These are phyloP conservation scores for Zasmidium citrigriseum DNA, from an alignment of 2,329 filamentous ascomycete genomes.

Conservation along the genomic window DNA sequence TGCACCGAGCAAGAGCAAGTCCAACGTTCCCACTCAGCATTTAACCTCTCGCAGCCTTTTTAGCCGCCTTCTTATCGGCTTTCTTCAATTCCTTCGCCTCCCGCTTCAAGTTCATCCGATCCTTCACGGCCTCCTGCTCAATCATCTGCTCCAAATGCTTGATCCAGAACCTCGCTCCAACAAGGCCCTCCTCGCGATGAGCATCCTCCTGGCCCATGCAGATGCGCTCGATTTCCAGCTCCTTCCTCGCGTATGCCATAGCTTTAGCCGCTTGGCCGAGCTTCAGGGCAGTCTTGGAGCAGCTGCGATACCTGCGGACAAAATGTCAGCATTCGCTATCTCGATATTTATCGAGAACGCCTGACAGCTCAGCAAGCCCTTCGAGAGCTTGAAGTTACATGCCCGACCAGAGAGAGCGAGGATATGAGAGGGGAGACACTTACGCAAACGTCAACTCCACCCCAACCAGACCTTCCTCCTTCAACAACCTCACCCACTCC, in stretches of 20 bases:
- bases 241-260: conserved; percentile 22
- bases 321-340: not conserved
- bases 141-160: conserved; percentile 10
- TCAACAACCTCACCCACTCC: conserved; percentile 19
- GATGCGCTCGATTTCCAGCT: conserved; percentile 23
- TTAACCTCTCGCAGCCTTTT: conserved; percentile 27
- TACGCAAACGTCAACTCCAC: conserved; percentile 21
- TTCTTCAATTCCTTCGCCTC: conserved; percentile 18
- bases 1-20: too few relatives aligned
- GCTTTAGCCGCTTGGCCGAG: conserved; percentile 18
- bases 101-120: conserved; percentile 13
- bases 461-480: conserved; percentile 25
- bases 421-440: too few relatives aligned
- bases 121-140: conserved; percentile 9
- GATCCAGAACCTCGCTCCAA: conserved; percentile 15
- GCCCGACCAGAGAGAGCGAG: too few relatives aligned
- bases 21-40: too few relatives aligned
- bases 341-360: not conserved
- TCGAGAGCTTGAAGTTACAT: too few relatives aligned
- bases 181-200: conserved; percentile 8
- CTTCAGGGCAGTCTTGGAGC: conserved; percentile 21
- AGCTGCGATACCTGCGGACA: conserved; percentile 13
- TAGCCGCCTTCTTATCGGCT: conserved; percentile 16
- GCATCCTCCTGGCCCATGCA: conserved; percentile 22
- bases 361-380: too few relatives aligned